Percentiles rank a stretch among this genome's conserved stretches.
Evolutionary conservation across 2,329 filamentous ascomycete species (phyloP).

Genomic region (Apiospora pterosperma): DNA sequence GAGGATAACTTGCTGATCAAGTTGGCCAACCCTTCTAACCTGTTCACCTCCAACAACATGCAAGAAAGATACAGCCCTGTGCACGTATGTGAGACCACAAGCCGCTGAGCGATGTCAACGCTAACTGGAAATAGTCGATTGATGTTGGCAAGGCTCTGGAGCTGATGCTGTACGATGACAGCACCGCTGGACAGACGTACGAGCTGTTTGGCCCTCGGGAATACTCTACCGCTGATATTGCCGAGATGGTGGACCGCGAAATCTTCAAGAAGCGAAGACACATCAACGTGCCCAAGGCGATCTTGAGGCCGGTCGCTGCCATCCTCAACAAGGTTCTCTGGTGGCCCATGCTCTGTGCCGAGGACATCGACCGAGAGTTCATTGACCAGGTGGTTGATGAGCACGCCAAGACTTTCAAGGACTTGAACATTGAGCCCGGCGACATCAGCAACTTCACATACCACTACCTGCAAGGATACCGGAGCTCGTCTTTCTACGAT

Average conservation of each 20-base stretch:
- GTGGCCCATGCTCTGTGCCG: conserved; percentile 77
- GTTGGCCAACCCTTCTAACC: conserved; percentile 74
- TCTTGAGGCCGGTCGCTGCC: conserved; percentile 72
- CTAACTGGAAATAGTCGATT: conserved; percentile 56
- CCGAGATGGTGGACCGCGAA: conserved; percentile 83
- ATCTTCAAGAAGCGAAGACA: conserved; percentile 87
- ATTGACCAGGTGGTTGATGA: conserved; percentile 90
- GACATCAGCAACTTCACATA: conserved; percentile 86
- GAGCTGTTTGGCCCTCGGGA: conserved; percentile 93
- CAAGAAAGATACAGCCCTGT: conserved; percentile 87
- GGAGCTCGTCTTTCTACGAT: conserved; percentile 86
- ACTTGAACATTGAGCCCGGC: conserved; percentile 83
- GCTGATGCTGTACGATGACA: conserved; percentile 86
- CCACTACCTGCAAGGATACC: conserved; percentile 92
- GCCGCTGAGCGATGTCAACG: neutral
- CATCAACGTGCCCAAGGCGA: conserved; percentile 80
- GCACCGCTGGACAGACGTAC: conserved; percentile 83
- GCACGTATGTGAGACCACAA: conserved; percentile 56
- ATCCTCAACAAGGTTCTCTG: conserved; percentile 80
- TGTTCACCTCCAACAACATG: conserved; percentile 92
- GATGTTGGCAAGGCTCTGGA: conserved; percentile 90
- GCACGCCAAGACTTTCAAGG: conserved; percentile 90
- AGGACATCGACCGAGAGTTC: conserved; percentile 89
- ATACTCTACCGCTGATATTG: conserved; percentile 86
- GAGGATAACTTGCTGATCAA: conserved; percentile 89